A percentile compares a stretch with the other conserved stretches of the same genome.
Evolutionary conservation across 2,329 filamentous ascomycete genomes (phyloP).

Genomic region (Aspergillus niger): DNA sequence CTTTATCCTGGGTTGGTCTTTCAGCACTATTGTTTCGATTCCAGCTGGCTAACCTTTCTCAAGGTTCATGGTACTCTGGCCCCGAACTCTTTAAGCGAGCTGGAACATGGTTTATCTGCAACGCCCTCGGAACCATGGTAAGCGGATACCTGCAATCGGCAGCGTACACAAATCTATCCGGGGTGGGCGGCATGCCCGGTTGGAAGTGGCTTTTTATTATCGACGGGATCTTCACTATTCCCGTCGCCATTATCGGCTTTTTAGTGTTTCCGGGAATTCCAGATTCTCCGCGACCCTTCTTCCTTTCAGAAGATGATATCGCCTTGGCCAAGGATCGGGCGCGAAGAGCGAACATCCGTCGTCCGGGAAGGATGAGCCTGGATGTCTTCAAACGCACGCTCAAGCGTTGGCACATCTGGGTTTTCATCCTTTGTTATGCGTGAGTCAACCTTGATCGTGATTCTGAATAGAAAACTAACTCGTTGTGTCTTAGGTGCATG

Average conservation of each 20-base stretch:
- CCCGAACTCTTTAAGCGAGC: slow-evolving; percentile 57
- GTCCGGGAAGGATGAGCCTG: slow-evolving; percentile 45
- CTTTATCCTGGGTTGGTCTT: slow-evolving; percentile 31
- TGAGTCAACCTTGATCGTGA: slow-evolving; percentile 36
- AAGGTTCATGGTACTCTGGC: slow-evolving; percentile 46
- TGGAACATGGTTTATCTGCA: slow-evolving; percentile 57
- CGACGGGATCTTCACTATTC: slow-evolving; percentile 59
- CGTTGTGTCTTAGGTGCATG: slow-evolving; percentile 39
- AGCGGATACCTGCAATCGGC: slow-evolving; percentile 60
- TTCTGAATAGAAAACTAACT: neutral
- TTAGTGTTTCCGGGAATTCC: slow-evolving; percentile 50
- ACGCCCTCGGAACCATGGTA: slow-evolving; percentile 58
- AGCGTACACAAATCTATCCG: slow-evolving; percentile 56
- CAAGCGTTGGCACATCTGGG: slow-evolving; percentile 55
- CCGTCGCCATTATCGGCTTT: slow-evolving; percentile 57
- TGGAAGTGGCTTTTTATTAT: slow-evolving; percentile 63
- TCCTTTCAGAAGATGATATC: slow-evolving; percentile 40
- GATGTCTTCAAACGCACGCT: slow-evolving; percentile 51
- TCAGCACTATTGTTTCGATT: neutral
- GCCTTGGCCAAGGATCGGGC: slow-evolving; percentile 39
- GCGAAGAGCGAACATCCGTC: slow-evolving; percentile 28
- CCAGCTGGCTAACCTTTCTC: neutral
- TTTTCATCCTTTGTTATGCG: slow-evolving; percentile 54
- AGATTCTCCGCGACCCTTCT: slow-evolving; percentile 44
- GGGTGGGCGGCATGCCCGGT: slow-evolving; percentile 51